Percentiles rank a stretch among this genome's conserved stretches.
Conservation (phyloP, 805 yeast species). For the Kurtzmaniella fragi region DNA sequence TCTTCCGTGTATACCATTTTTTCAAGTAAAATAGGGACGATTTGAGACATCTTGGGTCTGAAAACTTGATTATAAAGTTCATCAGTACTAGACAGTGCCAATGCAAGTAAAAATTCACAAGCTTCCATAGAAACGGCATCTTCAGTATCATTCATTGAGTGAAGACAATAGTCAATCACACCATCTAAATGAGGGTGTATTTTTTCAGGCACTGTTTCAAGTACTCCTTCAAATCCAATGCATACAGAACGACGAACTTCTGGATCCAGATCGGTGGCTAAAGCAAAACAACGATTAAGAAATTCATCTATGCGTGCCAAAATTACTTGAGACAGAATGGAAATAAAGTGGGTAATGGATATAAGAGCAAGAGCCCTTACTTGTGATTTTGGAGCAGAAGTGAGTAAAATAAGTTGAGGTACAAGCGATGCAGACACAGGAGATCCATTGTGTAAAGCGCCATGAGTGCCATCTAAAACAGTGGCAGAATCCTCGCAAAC, state of each 20-base stretch:
- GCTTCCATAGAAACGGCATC: conserved; percentile 86
- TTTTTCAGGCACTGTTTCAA: conserved; percentile 78
- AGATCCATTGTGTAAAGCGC: not conserved
- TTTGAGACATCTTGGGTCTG: conserved; percentile 50
- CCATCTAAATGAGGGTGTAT: conserved; percentile 77
- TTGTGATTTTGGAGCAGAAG: conserved; percentile 28
- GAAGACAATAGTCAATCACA: conserved; percentile 79
- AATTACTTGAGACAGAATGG: conserved; percentile 62
- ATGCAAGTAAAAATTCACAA: conserved; percentile 80
- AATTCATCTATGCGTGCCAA: conserved; percentile 61
- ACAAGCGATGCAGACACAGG: conserved; percentile 50
- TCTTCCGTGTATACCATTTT: conserved; percentile 88
- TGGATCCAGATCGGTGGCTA: conserved; percentile 60
- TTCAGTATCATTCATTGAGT: conserved; percentile 53
- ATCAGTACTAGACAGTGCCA: conserved; percentile 62
- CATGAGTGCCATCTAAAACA: conserved; percentile 53
- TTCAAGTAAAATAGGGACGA: conserved; percentile 72
- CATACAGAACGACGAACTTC: conserved; percentile 72
- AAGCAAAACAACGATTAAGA: conserved; percentile 55
- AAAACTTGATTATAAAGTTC: conserved; percentile 33
- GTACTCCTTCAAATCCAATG: conserved; percentile 61
- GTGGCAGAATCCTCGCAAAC: conserved; percentile 84
- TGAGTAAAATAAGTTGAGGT: conserved; percentile 55
- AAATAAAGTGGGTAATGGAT: conserved; percentile 74
- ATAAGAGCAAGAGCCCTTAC: conserved; percentile 60